Base-by-base conservation (phyloP, 1,284 basidiomycete species). In the Xerocomus amazonicus region DNA sequence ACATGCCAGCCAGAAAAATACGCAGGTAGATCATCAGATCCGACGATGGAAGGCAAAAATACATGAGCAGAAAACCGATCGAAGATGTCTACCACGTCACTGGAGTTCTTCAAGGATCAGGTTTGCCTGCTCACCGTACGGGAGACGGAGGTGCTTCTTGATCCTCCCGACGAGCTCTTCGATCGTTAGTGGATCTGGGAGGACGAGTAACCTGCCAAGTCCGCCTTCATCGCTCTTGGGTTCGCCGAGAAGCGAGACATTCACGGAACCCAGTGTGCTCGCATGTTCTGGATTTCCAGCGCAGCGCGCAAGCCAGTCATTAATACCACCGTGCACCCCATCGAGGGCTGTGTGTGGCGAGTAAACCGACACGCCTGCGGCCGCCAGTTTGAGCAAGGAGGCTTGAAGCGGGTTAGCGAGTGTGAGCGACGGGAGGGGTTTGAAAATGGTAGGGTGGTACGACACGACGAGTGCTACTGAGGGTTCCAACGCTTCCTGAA, bases 371-470 rank as follows among this genome's bases (percentile, higher is more conserved):
- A 97, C 85, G 1, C 93, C 93, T 5, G 81, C 76, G 0, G 89
- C 84, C 0, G 85, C 84, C 51, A 92, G 87, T 48, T 77, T 79
- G 14, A 98, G 78, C 19, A 98, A 76, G 9, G 84, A 88, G 0
- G 80, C 70, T 71, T 97, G 93, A 12, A 97, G 74, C 0, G 92
- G 81, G 59, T 88, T 87, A 33, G 78, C 65, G 44, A 94, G 76
- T 0, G 90, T 96, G 51, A 98, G 54, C 26, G 89, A 82, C 47
- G 87, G 79, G 52, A 96, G 74, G 3, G 83, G 85, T 33, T 79
- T 78, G 75, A 97, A 97, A 60, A 98, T 91, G 33, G 91, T 81
- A 4, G 92, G 90, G 66, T 96, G 93, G 71, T 97, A 98, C 14
- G 92, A 76, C 26, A 98, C 75, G 47, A 96, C 84, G 48, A 81